These are phyloP conservation scores for Leishmania lainsoni DNA, from an alignment of 208 protist species.

Conservation along the genomic window DNA sequence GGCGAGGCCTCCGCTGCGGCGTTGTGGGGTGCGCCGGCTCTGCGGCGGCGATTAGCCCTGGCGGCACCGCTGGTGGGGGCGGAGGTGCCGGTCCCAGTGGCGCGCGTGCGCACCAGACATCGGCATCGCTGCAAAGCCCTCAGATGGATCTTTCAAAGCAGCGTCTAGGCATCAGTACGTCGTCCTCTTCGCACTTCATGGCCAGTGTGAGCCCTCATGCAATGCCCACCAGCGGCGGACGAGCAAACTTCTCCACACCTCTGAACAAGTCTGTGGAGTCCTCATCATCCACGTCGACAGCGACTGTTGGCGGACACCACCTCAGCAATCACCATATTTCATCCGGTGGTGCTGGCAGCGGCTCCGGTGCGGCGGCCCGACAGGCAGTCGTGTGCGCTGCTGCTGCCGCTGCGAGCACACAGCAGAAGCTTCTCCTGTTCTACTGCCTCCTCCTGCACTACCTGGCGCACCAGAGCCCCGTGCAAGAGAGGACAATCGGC, in stretches of 20 bases:
- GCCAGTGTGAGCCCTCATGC: conserved; percentile 9
- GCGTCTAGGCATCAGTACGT: conserved; percentile 13
- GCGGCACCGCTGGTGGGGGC: not conserved
- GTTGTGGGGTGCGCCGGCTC: conserved; percentile 12
- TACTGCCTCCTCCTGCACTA: conserved; percentile 52
- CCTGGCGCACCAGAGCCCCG: conserved; percentile 15
- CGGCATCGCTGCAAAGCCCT: not conserved
- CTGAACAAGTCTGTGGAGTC: conserved; percentile 15
- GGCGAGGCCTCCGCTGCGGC: conserved; percentile 7
- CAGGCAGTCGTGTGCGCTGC: conserved; percentile 8
- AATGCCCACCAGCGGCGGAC: conserved; percentile 4
- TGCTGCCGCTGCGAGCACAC: conserved; percentile 26
- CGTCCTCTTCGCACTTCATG: conserved; percentile 12
- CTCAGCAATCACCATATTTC: not conserved
- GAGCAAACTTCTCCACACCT: conserved; percentile 12
- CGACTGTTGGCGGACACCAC: conserved; percentile 11
- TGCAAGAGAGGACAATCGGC: not conserved
- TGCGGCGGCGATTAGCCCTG: not conserved
- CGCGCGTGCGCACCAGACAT: not conserved
- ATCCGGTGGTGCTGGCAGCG: not conserved
- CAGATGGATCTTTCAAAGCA: conserved; percentile 13
- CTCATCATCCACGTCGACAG: not conserved
- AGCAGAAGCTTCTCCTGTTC: conserved; percentile 49
- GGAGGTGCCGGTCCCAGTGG: not conserved
- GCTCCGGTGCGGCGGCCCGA: not conserved